These are phyloP conservation scores for Penicillium aurantiogriseum DNA, from an alignment of 2,329 filamentous ascomycete species.

Conservation along the genomic window DNA sequence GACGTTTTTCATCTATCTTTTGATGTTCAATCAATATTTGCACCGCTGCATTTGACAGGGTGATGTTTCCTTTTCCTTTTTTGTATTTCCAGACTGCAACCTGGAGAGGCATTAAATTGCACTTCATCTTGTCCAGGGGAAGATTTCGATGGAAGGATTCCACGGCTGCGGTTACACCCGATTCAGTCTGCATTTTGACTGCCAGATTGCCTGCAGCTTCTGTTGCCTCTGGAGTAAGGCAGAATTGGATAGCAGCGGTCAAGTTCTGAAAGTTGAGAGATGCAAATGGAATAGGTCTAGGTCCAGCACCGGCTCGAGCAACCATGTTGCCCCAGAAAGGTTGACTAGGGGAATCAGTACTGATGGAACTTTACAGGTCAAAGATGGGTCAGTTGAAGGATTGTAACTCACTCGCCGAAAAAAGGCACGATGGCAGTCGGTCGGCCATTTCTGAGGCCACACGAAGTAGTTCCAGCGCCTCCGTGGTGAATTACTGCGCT, in stretches of 20 bases:
- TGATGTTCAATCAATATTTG: constrained; percentile 27
- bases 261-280: constrained; percentile 47
- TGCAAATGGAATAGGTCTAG: constrained; percentile 49
- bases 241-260: constrained; percentile 47
- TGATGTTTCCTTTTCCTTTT: constrained; percentile 10
- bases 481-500: constrained; percentile 59
- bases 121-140: constrained; percentile 26
- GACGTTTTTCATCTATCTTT: constrained; percentile 19
- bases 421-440: constrained; percentile 59
- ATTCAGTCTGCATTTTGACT: constrained; percentile 43
- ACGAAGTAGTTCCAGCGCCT: constrained; percentile 59
- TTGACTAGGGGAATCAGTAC: constrained; percentile 33
- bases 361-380: no score
- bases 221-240: constrained; percentile 40
- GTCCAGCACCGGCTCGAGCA: constrained; percentile 50
- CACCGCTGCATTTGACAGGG: constrained; percentile 26
- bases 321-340: constrained; percentile 57
- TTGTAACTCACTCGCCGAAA: constrained; percentile 49
- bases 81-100: constrained; percentile 27
- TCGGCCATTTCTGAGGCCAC: constrained; percentile 51
- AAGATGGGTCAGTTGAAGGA: no score
- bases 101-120: constrained; percentile 24
- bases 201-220: constrained; percentile 39
- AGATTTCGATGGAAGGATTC: constrained; percentile 46
- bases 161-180: constrained; percentile 43